Percentiles rank a stretch among this genome's conserved stretches.
phyloP scores from a whole-genome alignment of 148 eudicot genomes.

The Fallopia convolvulus region DNA sequence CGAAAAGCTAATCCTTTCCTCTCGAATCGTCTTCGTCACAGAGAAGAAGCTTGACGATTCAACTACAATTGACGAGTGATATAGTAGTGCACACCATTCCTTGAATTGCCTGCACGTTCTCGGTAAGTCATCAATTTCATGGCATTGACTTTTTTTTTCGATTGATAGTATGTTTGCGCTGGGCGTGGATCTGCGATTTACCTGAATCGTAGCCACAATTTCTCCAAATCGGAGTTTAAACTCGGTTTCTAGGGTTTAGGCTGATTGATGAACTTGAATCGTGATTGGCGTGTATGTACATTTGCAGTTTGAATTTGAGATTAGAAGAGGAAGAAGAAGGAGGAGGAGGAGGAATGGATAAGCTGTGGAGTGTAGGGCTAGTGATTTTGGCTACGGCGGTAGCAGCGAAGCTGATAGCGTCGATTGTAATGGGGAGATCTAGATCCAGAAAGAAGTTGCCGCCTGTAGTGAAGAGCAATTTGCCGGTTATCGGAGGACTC shows the following conservation, averaged over 20 bases:
- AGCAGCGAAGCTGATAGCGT: slow-evolving; percentile 60
- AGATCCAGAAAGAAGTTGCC: slow-evolving; percentile 73
- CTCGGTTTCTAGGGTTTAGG: neutral
- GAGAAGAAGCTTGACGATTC: neutral
- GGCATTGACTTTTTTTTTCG: too few relatives aligned
- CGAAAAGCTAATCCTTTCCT: neutral
- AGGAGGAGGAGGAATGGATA: slow-evolving; percentile 13
- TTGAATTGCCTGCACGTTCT: too few relatives aligned
- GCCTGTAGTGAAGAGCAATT: slow-evolving; percentile 56
- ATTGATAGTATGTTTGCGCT: too few relatives aligned
- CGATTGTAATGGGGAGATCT: slow-evolving; percentile 46
- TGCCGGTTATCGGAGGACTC: slow-evolving; percentile 65
- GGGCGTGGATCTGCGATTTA: too few relatives aligned
- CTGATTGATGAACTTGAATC: neutral
- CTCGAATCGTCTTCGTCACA: neutral
- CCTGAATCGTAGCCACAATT: too few relatives aligned
- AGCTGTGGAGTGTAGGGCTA: slow-evolving; percentile 47
- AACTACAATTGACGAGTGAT: neutral
- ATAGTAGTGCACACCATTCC: too few relatives aligned
- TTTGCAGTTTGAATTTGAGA: neutral
- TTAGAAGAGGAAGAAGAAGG: slow-evolving; percentile 10
- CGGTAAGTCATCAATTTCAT: too few relatives aligned
- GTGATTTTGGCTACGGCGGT: slow-evolving; percentile 55
- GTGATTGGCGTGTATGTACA: neutral
- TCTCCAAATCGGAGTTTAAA: neutral